Percentiles rank a stretch among this genome's conserved stretches.
Evolutionary conservation across 495 filamentous ascomycete genomes (phyloP).

Genomic region (Hypoxylon crocopeplum): DNA sequence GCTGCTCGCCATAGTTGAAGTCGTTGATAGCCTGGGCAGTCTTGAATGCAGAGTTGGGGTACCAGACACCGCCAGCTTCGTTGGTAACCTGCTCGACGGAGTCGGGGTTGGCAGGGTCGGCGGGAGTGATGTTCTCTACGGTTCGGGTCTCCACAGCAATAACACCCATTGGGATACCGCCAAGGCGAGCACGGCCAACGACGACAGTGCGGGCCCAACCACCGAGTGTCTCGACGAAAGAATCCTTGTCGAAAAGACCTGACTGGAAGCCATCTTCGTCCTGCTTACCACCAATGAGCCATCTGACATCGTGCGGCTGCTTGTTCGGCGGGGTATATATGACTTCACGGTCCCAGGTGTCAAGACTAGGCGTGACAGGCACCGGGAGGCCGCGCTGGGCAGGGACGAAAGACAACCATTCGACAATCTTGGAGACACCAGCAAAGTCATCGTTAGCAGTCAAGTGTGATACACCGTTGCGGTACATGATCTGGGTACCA

Average conservation of each 20-base stretch:
- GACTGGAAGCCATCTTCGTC: conserved; percentile 83
- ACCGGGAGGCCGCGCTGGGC: conserved; percentile 90
- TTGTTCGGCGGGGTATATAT: conserved; percentile 84
- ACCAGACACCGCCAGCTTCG: conserved; percentile 99
- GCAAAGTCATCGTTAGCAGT: conserved; percentile 97
- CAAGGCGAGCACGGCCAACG: conserved; percentile 93
- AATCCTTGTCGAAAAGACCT: conserved; percentile 94
- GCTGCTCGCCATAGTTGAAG: conserved; percentile 98
- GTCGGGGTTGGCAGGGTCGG: conserved; percentile 98
- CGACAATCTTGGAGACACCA: conserved; percentile 95
- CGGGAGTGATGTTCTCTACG: conserved; percentile 94
- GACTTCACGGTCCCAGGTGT: conserved; percentile 92
- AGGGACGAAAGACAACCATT: conserved; percentile 96
- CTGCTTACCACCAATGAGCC: conserved; percentile 89
- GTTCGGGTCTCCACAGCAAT: conserved; percentile 96
- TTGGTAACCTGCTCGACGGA: conserved; percentile 92
- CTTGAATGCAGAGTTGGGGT: conserved; percentile 99
- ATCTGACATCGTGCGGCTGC: conserved; percentile 91
- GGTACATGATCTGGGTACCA: conserved; percentile 99
- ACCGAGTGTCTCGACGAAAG: conserved; percentile 94
- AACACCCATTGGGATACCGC: conserved; percentile 98
- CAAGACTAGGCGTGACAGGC: conserved; percentile 82
- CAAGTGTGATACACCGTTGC: conserved; percentile 98
- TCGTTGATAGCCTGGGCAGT: conserved; percentile 97
- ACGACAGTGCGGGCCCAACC: conserved; percentile 98